A percentile compares a stretch with the other conserved stretches of the same genome.
phyloP scores from a whole-genome alignment of 192 early-diverging fungal genomes.

The Backusella parvicylindrica region DNA sequence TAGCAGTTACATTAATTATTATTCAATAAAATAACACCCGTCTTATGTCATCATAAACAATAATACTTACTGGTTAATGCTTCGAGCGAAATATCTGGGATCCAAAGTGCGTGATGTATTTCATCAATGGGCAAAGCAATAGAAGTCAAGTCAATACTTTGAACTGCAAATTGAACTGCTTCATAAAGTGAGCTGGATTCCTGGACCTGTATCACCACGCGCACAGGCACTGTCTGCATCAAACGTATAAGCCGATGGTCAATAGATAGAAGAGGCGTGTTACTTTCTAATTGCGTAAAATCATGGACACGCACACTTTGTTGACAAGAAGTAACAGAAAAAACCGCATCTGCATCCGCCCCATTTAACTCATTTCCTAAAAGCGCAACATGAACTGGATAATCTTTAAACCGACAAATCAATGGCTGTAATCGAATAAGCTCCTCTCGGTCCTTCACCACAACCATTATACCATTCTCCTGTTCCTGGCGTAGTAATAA shows the following conservation, averaged over 20 bases:
- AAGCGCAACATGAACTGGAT: not conserved
- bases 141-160: conserved; percentile 4
- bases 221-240: conserved; percentile 35
- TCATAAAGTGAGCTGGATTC: conserved; percentile 8
- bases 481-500: conserved; percentile 19
- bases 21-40: not conserved
- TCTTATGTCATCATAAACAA: not conserved
- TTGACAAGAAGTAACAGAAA: not conserved
- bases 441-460: conserved; percentile 20
- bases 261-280: conserved; percentile 22
- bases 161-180: not conserved
- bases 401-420: conserved; percentile 29
- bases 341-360: not conserved
- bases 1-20: not conserved
- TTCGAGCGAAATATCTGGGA: conserved; percentile 47
- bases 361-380: conserved; percentile 11
- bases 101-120: conserved; percentile 46
- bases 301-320: conserved; percentile 8
- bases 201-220: conserved; percentile 38
- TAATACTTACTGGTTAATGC: conserved; percentile 45
- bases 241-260: conserved; percentile 27
- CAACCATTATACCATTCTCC: conserved; percentile 19
- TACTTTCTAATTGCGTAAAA: not conserved
- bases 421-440: conserved; percentile 29
- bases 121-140: conserved; percentile 46